phyloP scores from a whole-genome alignment of 2,329 filamentous ascomycete species.

The Cercospora janseana region DNA sequence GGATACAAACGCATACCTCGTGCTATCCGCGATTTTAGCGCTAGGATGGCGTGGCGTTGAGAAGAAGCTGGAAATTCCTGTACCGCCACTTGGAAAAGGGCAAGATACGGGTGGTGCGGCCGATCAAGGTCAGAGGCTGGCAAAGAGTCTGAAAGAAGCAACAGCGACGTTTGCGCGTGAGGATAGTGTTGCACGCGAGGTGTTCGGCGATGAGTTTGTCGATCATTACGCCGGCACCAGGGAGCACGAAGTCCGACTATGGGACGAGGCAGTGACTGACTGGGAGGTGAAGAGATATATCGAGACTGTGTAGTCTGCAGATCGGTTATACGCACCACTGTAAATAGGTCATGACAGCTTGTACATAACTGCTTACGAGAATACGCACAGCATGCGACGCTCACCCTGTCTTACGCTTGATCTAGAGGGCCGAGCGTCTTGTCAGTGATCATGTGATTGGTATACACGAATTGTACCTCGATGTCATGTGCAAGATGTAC shows the following conservation, averaged over 20 bases:
- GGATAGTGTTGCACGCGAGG: conserved; percentile 85
- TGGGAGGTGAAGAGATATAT: conserved; percentile 54
- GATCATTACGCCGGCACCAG: conserved; percentile 92
- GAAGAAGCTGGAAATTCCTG: conserved; percentile 80
- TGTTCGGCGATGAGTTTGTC: conserved; percentile 92
- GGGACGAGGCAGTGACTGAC: conserved; percentile 95
- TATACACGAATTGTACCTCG: too few species aligned
- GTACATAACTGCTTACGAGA: conserved; percentile 4
- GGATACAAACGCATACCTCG: conserved; percentile 84
- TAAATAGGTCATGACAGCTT: background rate
- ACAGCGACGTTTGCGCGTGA: conserved; percentile 72
- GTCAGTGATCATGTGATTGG: too few species aligned
- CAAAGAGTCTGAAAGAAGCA: conserved; percentile 82
- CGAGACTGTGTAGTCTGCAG: conserved; percentile 34
- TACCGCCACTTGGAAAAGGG: conserved; percentile 80
- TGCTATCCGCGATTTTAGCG: conserved; percentile 80
- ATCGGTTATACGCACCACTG: background rate
- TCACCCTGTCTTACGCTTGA: too few species aligned
- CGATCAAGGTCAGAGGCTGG: conserved; percentile 74
- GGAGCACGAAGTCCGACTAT: conserved; percentile 84
- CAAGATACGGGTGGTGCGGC: conserved; percentile 71
- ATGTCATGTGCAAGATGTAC: too few species aligned
- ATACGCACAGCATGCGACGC: too few species aligned
- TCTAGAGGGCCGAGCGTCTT: too few species aligned
- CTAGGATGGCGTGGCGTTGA: conserved; percentile 89